phyloP scores from a whole-genome alignment of 768 basidiomycete species.

The Pleurotus tuber-regium region DNA sequence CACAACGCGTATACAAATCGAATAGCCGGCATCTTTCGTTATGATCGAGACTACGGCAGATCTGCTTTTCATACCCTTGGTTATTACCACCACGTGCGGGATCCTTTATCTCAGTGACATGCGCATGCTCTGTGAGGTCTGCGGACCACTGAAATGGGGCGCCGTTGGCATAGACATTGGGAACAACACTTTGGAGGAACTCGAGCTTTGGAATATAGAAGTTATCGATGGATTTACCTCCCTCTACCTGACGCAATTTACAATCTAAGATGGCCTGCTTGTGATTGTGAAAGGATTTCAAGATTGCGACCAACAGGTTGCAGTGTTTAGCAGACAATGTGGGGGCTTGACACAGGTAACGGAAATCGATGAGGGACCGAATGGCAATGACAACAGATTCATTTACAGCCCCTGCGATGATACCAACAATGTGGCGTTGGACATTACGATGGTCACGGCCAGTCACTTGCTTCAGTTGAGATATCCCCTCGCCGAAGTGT shows the following conservation, averaged over 20 bases:
- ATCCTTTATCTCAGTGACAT: slow-evolving; percentile 20
- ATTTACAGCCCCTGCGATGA: slow-evolving; percentile 15
- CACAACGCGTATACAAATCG: slow-evolving; percentile 8
- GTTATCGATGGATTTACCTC: slow-evolving; percentile 17
- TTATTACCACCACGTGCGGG: slow-evolving; percentile 18
- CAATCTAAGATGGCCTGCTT: slow-evolving; percentile 21
- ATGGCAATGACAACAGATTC: slow-evolving; percentile 10
- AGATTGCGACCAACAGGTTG: slow-evolving; percentile 11
- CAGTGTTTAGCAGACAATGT: slow-evolving; percentile 1
- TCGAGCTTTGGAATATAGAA: slow-evolving; percentile 33
- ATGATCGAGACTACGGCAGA: slow-evolving; percentile 18
- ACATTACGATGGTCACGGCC: slow-evolving; percentile 25
- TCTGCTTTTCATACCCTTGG: slow-evolving; percentile 19
- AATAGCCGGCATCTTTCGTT: slow-evolving; percentile 17
- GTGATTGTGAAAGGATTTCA: slow-evolving; percentile 23
- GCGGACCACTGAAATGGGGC: slow-evolving; percentile 21
- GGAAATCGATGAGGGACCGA: slow-evolving; percentile 13
- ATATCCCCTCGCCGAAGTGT: slow-evolving; percentile 27
- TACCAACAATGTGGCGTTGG: slow-evolving; percentile 17
- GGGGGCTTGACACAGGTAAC: slow-evolving; percentile 10
- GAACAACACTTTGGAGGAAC: slow-evolving; percentile 20
- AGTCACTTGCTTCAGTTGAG: slow-evolving; percentile 21
- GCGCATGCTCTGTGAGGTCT: slow-evolving; percentile 21
- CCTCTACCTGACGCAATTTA: slow-evolving; percentile 14
- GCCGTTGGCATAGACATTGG: slow-evolving; percentile 19